These are phyloP conservation scores for Brassica juncea DNA, from an alignment of 345 rosid genomes.

Conservation along the genomic window DNA sequence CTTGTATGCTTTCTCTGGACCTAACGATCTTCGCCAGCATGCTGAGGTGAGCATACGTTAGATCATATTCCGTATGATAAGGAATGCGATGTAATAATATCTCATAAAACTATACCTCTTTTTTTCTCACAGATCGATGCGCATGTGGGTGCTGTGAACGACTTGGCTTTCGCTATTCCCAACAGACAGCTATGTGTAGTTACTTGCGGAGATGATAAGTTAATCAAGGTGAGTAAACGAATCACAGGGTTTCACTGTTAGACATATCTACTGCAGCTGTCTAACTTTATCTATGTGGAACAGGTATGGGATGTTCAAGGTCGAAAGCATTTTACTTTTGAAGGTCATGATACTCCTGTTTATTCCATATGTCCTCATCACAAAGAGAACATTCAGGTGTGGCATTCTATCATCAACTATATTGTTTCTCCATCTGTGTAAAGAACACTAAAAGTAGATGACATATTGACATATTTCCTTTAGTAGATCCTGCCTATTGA, in stretches of 20 bases:
- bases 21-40: constrained; percentile 60
- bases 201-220: constrained; percentile 90
- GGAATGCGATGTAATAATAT: constrained; percentile 6
- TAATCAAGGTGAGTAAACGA: constrained; percentile 62
- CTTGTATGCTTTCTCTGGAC: constrained; percentile 51
- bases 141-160: constrained; percentile 83
- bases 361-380: constrained; percentile 90
- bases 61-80: constrained; percentile 4
- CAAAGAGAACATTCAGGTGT: constrained; percentile 88
- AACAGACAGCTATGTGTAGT: constrained; percentile 78
- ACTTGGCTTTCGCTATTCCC: constrained; percentile 85
- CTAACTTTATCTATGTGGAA: constrained; percentile 43
- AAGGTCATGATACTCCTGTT: constrained; percentile 86
- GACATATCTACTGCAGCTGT: neutral
- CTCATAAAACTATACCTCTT: constrained; percentile 23
- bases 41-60: constrained; percentile 50
- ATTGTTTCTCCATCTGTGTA: neutral
- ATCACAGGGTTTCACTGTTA: neutral
- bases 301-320: constrained; percentile 88
- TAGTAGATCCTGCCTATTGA: constrained; percentile 1
- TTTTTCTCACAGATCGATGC: constrained; percentile 67
- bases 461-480: neutral
- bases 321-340: constrained; percentile 62
- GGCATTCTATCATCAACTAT: constrained; percentile 21
- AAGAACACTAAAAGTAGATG: neutral